phyloP scores from a whole-genome alignment of 352 stramenopile genomes.

The Phytophthora litchii region DNA sequence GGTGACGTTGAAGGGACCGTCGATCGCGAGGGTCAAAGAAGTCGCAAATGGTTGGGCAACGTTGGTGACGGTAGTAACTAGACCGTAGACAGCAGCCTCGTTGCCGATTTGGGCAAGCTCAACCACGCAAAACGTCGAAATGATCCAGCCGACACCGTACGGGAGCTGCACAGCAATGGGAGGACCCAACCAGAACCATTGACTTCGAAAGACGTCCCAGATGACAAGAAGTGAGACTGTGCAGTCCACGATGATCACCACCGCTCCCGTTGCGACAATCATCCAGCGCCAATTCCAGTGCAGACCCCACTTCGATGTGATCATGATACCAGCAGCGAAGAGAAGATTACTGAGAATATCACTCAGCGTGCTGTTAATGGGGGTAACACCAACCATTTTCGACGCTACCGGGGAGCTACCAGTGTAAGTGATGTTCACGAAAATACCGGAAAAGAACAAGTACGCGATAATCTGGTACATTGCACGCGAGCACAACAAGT shows the following conservation, averaged over 20 bases:
- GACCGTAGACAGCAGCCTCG: slow-evolving; percentile 48
- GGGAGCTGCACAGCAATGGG: slow-evolving; percentile 43
- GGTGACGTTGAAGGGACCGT: slow-evolving; percentile 39
- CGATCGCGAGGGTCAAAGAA: slow-evolving; percentile 40
- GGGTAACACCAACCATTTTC: slow-evolving; percentile 44
- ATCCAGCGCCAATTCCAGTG: slow-evolving; percentile 42
- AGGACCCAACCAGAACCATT: slow-evolving; percentile 45
- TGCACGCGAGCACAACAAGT: slow-evolving; percentile 29
- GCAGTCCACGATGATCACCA: slow-evolving; percentile 34
- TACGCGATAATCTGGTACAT: slow-evolving; percentile 39
- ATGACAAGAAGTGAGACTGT: slow-evolving; percentile 41
- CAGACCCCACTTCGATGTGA: slow-evolving; percentile 38
- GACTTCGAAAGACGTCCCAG: slow-evolving; percentile 40
- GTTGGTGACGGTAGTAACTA: slow-evolving; percentile 49
- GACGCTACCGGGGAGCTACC: slow-evolving; percentile 35
- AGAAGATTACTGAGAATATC: slow-evolving; percentile 40
- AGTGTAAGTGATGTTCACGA: too few relatives aligned
- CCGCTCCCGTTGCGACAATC: slow-evolving; percentile 39
- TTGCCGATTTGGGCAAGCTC: slow-evolving; percentile 47
- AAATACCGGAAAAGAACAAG: slow-evolving; percentile 46
- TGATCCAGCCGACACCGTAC: slow-evolving; percentile 43
- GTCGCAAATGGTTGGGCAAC: slow-evolving; percentile 36
- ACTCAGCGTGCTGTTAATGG: slow-evolving; percentile 40
- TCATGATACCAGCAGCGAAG: slow-evolving; percentile 40
- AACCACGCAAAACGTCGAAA: slow-evolving; percentile 48